Percentiles rank a stretch among this genome's conserved stretches.
These are phyloP conservation scores for Cyberlindnera maritima DNA, from an alignment of 805 yeast species.

Conservation along the genomic window DNA sequence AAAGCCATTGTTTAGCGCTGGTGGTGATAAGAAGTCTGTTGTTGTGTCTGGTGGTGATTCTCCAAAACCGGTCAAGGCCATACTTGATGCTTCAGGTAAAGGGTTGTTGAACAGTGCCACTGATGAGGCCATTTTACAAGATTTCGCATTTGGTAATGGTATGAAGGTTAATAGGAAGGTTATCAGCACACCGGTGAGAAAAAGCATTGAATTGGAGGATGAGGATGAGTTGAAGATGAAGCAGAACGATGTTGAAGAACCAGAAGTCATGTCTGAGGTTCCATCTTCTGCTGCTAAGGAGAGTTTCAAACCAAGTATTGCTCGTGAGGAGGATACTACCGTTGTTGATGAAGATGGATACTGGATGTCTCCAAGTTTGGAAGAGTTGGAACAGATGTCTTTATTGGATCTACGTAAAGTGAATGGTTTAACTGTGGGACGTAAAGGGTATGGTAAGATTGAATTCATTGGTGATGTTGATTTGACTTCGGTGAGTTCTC, in stretches of 20 bases:
- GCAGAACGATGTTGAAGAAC: neutral
- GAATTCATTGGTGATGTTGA: constrained; percentile 83
- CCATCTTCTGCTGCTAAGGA: neutral
- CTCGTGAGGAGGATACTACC: constrained; percentile 12
- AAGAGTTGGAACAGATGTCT: constrained; percentile 56
- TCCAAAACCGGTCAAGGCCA: constrained; percentile 1
- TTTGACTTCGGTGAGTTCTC: constrained; percentile 59
- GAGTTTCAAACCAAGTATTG: neutral
- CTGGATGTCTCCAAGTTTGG: constrained; percentile 79
- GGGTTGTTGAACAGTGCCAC: constrained; percentile 46
- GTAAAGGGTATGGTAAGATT: constrained; percentile 67
- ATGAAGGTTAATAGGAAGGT: constrained; percentile 9
- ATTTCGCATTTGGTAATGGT: constrained; percentile 10
- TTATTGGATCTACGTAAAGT: constrained; percentile 65
- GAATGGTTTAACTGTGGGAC: constrained; percentile 69
- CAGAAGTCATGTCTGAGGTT: neutral
- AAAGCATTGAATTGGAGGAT: neutral
- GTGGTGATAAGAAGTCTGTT: neutral
- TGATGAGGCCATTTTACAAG: constrained; percentile 63
- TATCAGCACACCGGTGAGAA: constrained; percentile 11
- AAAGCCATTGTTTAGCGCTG: constrained; percentile 47
- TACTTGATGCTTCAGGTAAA: no score
- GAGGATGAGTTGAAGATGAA: neutral
- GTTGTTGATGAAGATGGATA: constrained; percentile 62
- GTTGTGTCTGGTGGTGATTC: neutral